A percentile compares a stretch with the other conserved stretches of the same genome.
These are phyloP conservation scores for Taiwanofungus camphoratus DNA, from an alignment of 1,284 basidiomycete species.

Conservation along the genomic window DNA sequence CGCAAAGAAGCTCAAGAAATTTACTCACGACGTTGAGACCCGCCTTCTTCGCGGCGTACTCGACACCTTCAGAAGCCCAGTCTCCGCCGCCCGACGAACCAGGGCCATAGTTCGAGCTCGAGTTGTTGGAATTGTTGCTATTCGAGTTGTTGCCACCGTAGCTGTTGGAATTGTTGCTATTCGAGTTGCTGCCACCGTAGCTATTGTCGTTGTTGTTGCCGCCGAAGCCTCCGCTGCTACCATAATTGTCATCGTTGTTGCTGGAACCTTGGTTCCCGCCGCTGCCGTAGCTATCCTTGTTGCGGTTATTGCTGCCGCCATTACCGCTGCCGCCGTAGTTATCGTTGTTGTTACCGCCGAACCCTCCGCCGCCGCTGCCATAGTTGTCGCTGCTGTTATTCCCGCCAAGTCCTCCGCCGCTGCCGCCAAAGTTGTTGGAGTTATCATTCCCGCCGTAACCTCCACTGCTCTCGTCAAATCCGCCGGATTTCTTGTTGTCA, in stretches of 20 bases:
- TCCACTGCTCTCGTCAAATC: conserved; percentile 10
- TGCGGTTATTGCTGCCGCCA: conserved; percentile 8
- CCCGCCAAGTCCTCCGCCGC: conserved; percentile 7
- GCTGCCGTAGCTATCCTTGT: conserved; percentile 9
- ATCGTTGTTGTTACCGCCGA: conserved; percentile 9
- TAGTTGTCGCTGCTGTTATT: conserved; percentile 6
- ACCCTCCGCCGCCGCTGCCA: conserved; percentile 7
- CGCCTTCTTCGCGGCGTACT: conserved; percentile 35
- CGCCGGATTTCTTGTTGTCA: background rate
- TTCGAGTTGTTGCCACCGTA: conserved; percentile 20
- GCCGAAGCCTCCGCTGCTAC: conserved; percentile 3
- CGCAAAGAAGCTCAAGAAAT: background rate
- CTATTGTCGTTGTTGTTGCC: conserved; percentile 16
- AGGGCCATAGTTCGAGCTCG: conserved; percentile 13
- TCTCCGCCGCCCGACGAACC: conserved; percentile 20
- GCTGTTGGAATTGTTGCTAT: conserved; percentile 7
- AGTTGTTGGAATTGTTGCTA: conserved; percentile 14
- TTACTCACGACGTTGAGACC: conserved; percentile 42
- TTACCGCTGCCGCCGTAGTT: conserved; percentile 7
- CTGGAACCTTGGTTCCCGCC: conserved; percentile 2
- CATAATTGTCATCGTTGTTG: conserved; percentile 12
- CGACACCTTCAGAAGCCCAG: conserved; percentile 38
- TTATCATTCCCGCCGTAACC: conserved; percentile 8
- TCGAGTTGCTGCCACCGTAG: conserved; percentile 13
- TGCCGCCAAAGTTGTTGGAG: conserved; percentile 5